phyloP scores from a whole-genome alignment of 2,329 filamentous ascomycete genomes.

The Pseudogymnoascus sp. region DNA sequence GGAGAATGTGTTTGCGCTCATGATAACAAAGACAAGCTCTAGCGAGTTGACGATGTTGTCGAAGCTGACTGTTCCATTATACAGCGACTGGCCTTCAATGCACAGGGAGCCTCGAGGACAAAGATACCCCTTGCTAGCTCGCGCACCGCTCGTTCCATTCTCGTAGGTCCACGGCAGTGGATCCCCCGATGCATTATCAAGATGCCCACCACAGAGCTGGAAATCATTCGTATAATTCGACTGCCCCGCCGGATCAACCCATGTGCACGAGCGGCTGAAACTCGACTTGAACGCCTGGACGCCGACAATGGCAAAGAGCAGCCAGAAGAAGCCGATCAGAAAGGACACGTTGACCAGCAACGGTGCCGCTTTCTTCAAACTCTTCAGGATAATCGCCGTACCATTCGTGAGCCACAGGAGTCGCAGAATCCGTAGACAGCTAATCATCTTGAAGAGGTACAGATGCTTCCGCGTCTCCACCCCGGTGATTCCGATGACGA shows the following conservation, averaged over 20 bases:
- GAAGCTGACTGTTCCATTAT: constrained; percentile 81
- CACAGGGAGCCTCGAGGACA: constrained; percentile 81
- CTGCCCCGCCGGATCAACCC: constrained; percentile 58
- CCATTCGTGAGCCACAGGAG: constrained; percentile 89
- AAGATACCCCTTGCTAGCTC: constrained; percentile 70
- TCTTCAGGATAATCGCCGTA: constrained; percentile 88
- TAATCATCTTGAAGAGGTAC: constrained; percentile 93
- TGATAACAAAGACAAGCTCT: constrained; percentile 93
- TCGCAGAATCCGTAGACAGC: constrained; percentile 84
- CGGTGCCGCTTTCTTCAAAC: constrained; percentile 90
- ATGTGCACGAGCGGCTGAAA: constrained; percentile 68
- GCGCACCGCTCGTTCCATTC: constrained; percentile 44
- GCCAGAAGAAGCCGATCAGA: constrained; percentile 93
- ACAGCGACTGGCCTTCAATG: constrained; percentile 70
- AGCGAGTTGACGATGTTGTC: constrained; percentile 90
- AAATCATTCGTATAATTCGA: constrained; percentile 56
- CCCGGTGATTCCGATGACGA: constrained; percentile 62
- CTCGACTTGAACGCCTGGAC: constrained; percentile 94
- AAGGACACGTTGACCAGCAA: constrained; percentile 89
- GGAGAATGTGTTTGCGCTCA: constrained; percentile 96
- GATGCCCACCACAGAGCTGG: constrained; percentile 81
- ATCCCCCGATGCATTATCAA: constrained; percentile 52
- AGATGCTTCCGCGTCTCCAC: constrained; percentile 65
- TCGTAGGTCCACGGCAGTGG: constrained; percentile 61
- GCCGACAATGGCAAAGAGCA: constrained; percentile 92